Base-by-base conservation (phyloP, 2,329 filamentous ascomycete genomes). In the Canariomyces notabilis region DNA sequence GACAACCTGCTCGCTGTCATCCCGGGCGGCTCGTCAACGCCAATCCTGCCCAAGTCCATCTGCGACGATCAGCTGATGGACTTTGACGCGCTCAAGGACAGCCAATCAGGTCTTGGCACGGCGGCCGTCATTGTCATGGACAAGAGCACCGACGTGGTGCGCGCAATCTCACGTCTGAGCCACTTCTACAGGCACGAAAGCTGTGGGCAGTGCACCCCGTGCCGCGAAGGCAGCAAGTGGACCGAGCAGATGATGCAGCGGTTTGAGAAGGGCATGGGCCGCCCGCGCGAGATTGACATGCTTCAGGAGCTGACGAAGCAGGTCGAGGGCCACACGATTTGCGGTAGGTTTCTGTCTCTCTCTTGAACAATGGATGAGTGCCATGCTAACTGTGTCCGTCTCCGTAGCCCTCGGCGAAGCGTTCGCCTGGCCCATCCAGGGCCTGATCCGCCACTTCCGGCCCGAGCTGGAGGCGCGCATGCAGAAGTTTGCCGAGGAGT, bases 41-140 rank as follows among this genome's bases (percentile, higher is more conserved):
- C 93, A 6, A 91, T 98, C 58, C 79, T 98, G 41, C 93, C 93
- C 58, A 95, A 91, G 76, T 70, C 69, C 55, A 72, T 95, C 56
- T 97, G 93, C 67, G 90, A 96, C 67, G 84, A 95, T 61, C 91
- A 97, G 69, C 72, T 98, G 45, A 98, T 98, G 93, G 93, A 98
- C 73, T 98, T 97, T 64, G 93, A 98, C 66, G 90, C 87, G 8
- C 81, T 98, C 59, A 98, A 98, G 79, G 93, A 98, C 70, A 90
- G 84, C 59, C 93, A 97, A 72, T 94, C 89, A 51, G 93, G 93
- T 79, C 84, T 98, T 12, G 93, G 93, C 59, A 98, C 93, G 6
- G 93, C 93, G 4, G 93, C 93, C 48, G 91, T 98, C 58, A 95
- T 98, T 62, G 93, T 98, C 67, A 95, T 98, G 87, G 93, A 98